Evolutionary conservation across 371 early-diverging fungal species (phyloP).

Genomic region (Syncephalastrum monosporum): DNA sequence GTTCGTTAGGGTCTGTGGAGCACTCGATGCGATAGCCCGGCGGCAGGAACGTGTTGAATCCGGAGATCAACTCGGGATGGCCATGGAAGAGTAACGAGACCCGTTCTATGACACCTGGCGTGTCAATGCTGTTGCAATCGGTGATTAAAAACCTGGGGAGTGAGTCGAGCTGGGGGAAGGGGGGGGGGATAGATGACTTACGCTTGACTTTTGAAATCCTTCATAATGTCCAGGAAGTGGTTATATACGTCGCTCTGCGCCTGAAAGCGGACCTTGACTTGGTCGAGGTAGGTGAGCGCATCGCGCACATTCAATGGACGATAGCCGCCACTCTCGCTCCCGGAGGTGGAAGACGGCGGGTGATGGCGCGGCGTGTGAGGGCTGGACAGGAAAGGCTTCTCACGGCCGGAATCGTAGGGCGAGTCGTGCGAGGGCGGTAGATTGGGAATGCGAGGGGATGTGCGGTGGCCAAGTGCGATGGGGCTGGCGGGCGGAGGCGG

Average conservation of each 20-base stretch:
- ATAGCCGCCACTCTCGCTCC: conserved; percentile 19
- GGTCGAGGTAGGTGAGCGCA: conserved; percentile 97
- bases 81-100: conserved; percentile 95
- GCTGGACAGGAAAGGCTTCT: background rate
- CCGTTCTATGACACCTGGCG: conserved; percentile 97
- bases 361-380: background rate
- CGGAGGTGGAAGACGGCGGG: background rate
- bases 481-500: background rate
- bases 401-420: background rate
- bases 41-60: conserved; percentile 99
- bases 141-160: background rate
- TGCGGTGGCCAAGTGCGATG: too few relatives aligned
- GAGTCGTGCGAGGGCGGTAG: background rate
- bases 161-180: background rate
- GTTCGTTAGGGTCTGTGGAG: conserved; percentile 71
- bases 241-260: conserved; percentile 97
- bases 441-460: conserved; percentile 1
- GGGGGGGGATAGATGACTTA: conserved; percentile 35
- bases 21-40: conserved; percentile 97
- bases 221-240: conserved; percentile 99
- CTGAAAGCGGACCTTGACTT: conserved; percentile 93
- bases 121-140: conserved; percentile 75
- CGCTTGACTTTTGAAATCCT: conserved; percentile 98
- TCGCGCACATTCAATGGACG: conserved; percentile 74
- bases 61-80: conserved; percentile 90